Evolutionary conservation across 805 yeast genomes (phyloP).

Genomic region (Lipomyces anomalus): DNA sequence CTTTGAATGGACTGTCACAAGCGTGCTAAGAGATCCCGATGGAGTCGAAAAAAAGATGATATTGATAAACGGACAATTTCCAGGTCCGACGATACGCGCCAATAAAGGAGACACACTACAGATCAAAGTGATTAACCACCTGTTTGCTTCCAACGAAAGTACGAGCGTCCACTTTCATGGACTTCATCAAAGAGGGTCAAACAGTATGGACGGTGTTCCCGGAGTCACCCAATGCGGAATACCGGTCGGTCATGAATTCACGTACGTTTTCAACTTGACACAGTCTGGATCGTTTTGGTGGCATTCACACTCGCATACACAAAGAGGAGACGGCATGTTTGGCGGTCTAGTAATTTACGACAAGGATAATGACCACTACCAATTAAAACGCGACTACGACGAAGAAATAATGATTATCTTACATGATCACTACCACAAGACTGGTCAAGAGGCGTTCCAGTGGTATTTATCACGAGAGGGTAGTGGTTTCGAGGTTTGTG

Average conservation of each 20-base stretch:
- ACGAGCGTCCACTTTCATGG: constrained; percentile 54
- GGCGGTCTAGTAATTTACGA: constrained; percentile 42
- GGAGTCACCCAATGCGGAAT: constrained; percentile 49
- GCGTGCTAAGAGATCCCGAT: no score
- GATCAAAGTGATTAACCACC: constrained; percentile 38
- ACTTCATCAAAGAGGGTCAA: constrained; percentile 41
- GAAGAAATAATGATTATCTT: constrained; percentile 10
- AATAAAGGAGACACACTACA: constrained; percentile 36
- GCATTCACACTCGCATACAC: constrained; percentile 52
- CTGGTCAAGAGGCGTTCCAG: not conserved
- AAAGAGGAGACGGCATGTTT: constrained; percentile 65
- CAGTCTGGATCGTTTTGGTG: constrained; percentile 53
- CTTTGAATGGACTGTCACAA: no score
- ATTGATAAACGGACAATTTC: constrained; percentile 43
- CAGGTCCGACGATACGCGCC: constrained; percentile 46
- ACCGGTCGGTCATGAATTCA: constrained; percentile 39
- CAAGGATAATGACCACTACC: constrained; percentile 5
- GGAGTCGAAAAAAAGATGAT: constrained; percentile 36
- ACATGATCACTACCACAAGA: constrained; percentile 11
- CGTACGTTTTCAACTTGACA: constrained; percentile 40
- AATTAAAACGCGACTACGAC: constrained; percentile 7
- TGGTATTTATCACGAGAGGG: constrained; percentile 6
- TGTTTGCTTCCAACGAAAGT: constrained; percentile 32
- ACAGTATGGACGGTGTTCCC: constrained; percentile 48
- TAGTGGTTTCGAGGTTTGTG: constrained; percentile 8